Conservation (phyloP, 441 rosid species). For the Macaranga tanarius region DNA sequence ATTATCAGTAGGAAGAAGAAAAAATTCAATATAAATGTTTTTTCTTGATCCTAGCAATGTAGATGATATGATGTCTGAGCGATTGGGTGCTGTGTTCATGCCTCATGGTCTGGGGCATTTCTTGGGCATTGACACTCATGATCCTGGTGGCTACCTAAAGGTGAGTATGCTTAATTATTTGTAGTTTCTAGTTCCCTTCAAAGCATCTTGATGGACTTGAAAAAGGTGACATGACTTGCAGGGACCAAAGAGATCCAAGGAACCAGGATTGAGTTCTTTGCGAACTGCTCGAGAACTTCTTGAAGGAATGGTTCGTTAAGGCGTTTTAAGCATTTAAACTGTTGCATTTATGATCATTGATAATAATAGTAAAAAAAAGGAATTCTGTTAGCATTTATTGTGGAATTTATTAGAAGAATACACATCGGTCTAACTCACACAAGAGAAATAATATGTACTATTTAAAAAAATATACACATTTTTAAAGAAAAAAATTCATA, state of each 20-base stretch:
- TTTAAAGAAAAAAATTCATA: too few species aligned
- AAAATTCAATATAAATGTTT: conserved; percentile 4
- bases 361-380: too few species aligned
- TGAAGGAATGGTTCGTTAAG: conserved; percentile 75
- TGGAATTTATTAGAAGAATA: background rate
- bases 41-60: conserved; percentile 50
- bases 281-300: conserved; percentile 70
- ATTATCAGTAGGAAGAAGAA: conserved; percentile 19
- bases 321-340: background rate
- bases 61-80: conserved; percentile 77
- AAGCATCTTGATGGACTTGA: conserved; percentile 16
- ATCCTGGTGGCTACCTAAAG: conserved; percentile 84
- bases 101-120: conserved; percentile 84
- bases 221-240: conserved; percentile 30
- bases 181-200: conserved; percentile 2
- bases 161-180: conserved; percentile 32
- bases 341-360: background rate
- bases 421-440: too few species aligned
- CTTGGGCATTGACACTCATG: conserved; percentile 84
- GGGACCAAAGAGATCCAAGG: conserved; percentile 71
- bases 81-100: conserved; percentile 77
- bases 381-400: background rate
- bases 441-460: too few species aligned
- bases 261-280: conserved; percentile 77
- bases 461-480: too few species aligned